Evolutionary conservation across 768 basidiomycete species (phyloP), one percentile per base, ranked within the genome.

Genomic region (Suillus decipiens): DNA sequence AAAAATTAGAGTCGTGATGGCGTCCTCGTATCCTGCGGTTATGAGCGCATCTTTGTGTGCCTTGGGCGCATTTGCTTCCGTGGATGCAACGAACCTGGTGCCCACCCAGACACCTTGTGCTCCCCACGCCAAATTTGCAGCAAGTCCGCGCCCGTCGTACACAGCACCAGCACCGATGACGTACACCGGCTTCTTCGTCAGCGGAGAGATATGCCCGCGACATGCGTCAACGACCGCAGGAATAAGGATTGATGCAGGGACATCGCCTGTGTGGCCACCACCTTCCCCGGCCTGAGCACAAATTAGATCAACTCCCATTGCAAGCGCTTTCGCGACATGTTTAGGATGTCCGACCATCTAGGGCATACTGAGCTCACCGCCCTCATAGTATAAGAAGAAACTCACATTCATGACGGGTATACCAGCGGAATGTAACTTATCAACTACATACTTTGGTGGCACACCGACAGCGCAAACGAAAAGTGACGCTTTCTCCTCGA

Each of bases 281-380:
- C 92, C 95, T 77, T 97, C 95, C 31, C 93, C 92, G 2, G 90
- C 95, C 77, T 96, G 95, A 4, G 94, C 94, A 70, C 95, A 97
- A 72, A 98, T 96, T 64, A 98, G 80, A 71, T 98, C 95, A 37
- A 93, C 90, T 41, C 95, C 96, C 41, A 82, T 89, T 3, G 83
- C 91, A 37, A 96, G 83, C 9, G 92, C 92, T 73, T 91, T 92
- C 54, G 79, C 66, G 51, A 91, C 91, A 73, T 95, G 92, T 72
- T 95, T 96, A 14, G 95, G 94, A 71, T 95, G 92, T n/a, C 95
- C 95, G 63, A 96, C 89, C 92, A 94, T 95, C 82, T 85, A 64
- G 39, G 60, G 36, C 39, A 42, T 41, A 19, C 9, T 31, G 14
- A 43, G 36, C 51, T 51, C 53, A 34, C 39, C 56, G 42, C 37